Evolutionary conservation across 2,329 filamentous ascomycete genomes (phyloP).

Genomic region (Ceratocystis lukuohia): DNA sequence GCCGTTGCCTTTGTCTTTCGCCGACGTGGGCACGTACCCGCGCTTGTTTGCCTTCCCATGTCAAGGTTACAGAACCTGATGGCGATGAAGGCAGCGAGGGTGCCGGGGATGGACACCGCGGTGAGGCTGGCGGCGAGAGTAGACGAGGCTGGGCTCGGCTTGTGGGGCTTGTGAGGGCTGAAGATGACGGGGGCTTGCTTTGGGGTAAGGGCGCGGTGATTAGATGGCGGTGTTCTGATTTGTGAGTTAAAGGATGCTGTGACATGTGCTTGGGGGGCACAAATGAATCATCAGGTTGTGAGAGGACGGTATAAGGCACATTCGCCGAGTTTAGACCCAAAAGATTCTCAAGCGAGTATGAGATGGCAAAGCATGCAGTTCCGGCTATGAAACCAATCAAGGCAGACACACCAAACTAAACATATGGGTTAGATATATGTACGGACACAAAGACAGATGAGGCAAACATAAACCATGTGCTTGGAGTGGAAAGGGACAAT

Average conservation of each 20-base stretch:
- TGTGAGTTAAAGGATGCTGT: background rate
- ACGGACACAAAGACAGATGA: background rate
- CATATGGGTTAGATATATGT: background rate
- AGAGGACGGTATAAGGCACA: background rate
- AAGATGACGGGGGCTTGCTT: background rate
- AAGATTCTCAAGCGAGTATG: background rate
- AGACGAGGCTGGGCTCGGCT: background rate
- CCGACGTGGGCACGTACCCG: background rate
- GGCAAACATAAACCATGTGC: background rate
- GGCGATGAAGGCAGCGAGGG: background rate
- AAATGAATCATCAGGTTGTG: background rate
- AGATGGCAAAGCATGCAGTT: constrained; percentile 10
- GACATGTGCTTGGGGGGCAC: background rate
- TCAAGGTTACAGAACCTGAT: background rate
- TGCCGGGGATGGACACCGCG: background rate
- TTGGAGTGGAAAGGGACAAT: background rate
- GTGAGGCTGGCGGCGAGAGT: constrained; percentile 4
- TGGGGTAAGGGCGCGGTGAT: background rate
- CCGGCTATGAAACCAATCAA: constrained; percentile 16
- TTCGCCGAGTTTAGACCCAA: background rate
- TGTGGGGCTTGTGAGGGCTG: background rate
- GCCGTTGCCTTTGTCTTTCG: constrained; percentile 7
- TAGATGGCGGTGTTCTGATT: background rate
- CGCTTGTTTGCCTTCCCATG: background rate
- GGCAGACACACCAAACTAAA: constrained; percentile 16